A percentile compares a stretch with the other conserved stretches of the same genome.
Evolutionary conservation across 192 early-diverging fungal species (phyloP).

Genomic region (Anaeromyces robustus): DNA sequence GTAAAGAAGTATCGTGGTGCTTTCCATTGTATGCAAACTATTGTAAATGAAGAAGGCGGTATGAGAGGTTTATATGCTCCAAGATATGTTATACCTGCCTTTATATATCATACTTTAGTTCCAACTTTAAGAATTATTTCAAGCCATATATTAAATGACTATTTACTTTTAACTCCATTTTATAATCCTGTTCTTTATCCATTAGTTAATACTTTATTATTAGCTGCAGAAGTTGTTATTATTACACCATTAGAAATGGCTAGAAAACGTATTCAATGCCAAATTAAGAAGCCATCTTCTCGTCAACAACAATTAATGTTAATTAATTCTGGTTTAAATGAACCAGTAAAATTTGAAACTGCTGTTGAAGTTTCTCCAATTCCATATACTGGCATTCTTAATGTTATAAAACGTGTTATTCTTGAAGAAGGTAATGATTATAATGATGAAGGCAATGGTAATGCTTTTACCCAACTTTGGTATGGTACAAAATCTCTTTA

Average conservation of each 20-base stretch:
- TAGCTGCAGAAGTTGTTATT: slow-evolving; percentile 44
- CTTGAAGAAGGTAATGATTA: slow-evolving; percentile 49
- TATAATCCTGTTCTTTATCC: slow-evolving; percentile 55
- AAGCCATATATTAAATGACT: slow-evolving; percentile 9
- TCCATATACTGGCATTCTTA: slow-evolving; percentile 58
- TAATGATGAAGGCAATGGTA: background rate
- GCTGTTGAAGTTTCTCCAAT: slow-evolving; percentile 45
- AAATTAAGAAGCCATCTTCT: slow-evolving; percentile 15
- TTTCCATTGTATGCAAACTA: slow-evolving; percentile 56
- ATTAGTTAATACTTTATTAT: slow-evolving; percentile 27
- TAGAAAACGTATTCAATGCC: slow-evolving; percentile 67
- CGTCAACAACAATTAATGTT: background rate
- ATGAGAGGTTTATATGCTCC: slow-evolving; percentile 23
- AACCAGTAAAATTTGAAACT: slow-evolving; percentile 27
- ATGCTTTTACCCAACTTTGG: slow-evolving; percentile 5
- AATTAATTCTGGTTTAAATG: background rate
- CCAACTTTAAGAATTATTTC: slow-evolving; percentile 16
- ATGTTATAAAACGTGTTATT: slow-evolving; percentile 48
- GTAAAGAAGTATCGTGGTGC: slow-evolving; percentile 70
- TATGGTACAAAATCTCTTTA: slow-evolving; percentile 20
- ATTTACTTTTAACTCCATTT: slow-evolving; percentile 9
- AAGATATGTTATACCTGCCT: slow-evolving; percentile 55
- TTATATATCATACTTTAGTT: slow-evolving; percentile 52
- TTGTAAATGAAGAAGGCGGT: slow-evolving; percentile 59
- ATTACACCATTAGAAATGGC: slow-evolving; percentile 76